These are phyloP conservation scores for Penicillium herquei DNA, from an alignment of 495 filamentous ascomycete species.

Conservation along the genomic window DNA sequence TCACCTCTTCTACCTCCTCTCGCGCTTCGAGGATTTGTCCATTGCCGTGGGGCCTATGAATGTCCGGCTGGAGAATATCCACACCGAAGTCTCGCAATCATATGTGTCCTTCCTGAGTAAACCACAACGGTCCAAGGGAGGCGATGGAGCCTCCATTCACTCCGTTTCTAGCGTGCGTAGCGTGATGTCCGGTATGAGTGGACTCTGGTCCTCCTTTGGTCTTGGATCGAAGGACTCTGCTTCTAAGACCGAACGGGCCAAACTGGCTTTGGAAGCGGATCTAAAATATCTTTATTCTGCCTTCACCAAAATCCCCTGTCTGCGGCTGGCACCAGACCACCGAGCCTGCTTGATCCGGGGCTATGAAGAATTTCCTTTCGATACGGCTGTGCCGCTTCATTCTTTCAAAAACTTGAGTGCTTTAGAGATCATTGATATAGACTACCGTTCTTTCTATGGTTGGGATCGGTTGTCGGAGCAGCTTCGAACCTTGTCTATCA, in stretches of 20 bases:
- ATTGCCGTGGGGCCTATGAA: conserved; percentile 94
- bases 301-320: conserved; percentile 95
- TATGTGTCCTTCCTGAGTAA: conserved; percentile 95
- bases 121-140: conserved; percentile 68
- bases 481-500: conserved; percentile 84
- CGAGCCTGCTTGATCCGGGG: conserved; percentile 83
- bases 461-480: conserved; percentile 94
- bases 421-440: conserved; percentile 90
- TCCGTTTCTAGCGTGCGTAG: conserved; percentile 96
- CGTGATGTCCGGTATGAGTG: conserved; percentile 93
- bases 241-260: conserved; percentile 81
- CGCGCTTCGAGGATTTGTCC: conserved; percentile 87
- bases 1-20: conserved; percentile 93
- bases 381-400: conserved; percentile 92
- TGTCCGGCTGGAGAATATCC: conserved; percentile 89
- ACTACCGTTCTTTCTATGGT: conserved; percentile 94
- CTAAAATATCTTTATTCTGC: conserved; percentile 95
- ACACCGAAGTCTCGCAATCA: conserved; percentile 77
- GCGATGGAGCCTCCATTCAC: conserved; percentile 78
- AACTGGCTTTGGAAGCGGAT: conserved; percentile 78
- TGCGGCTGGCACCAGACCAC: conserved; percentile 85
- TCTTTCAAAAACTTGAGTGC: conserved; percentile 95
- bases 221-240: conserved; percentile 70
- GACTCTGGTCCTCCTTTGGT: conserved; percentile 85
- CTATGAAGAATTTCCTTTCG: conserved; percentile 97